Evolutionary conservation across 257 asterid genomes (phyloP), one percentile per base, ranked within the genome.

Genomic region (Fraxinus cuspidata): DNA sequence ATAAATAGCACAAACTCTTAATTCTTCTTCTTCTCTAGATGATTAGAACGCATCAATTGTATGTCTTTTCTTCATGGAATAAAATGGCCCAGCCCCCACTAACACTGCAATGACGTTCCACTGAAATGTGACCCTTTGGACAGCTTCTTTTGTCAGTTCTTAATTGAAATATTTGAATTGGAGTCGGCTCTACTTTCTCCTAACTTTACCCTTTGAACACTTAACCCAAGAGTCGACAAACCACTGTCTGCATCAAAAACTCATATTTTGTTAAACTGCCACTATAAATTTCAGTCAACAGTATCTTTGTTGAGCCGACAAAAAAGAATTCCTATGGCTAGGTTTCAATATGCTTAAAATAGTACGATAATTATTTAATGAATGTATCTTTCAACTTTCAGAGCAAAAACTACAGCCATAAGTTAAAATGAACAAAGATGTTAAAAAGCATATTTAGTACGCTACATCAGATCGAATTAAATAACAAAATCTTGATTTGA

Each of bases 111-210:
- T 78, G 85, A 75, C 81, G 74, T 75, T 71, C 67, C 70, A 3
- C 31, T 29, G 75, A 56, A 76, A 25, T 44, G 53, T 47, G 84
- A 73, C 76, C 12, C 74, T 2, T 74, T 79, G 87, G 84, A 80
- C 77, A 68, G 44, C 75, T 75, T 64, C 40, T 73, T 77, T 84
- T 81, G 85, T 79, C 71, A 51, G 38, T 38, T 53, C 56, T 42
- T 42, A 35, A 71, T 37, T 64, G 74, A 47, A 40, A 40, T 40
- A 40, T 10, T 10, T 40, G 47, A 78, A 56, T 66, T 13, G 65
- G 60, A 10, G 47, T 40, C 11, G 15, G 47, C 15, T 40, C 47
- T 40, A 40, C 47, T 40, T 40, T 40, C 47, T 40, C 15, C 47
- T 40, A 40, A 40, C 47, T 40, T 40, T 40, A 40, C 9, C 12